Evolutionary conservation across 305 asterid genomes (phyloP), one percentile per base, ranked within the genome.

Genomic region (Coffea humblotiana): DNA sequence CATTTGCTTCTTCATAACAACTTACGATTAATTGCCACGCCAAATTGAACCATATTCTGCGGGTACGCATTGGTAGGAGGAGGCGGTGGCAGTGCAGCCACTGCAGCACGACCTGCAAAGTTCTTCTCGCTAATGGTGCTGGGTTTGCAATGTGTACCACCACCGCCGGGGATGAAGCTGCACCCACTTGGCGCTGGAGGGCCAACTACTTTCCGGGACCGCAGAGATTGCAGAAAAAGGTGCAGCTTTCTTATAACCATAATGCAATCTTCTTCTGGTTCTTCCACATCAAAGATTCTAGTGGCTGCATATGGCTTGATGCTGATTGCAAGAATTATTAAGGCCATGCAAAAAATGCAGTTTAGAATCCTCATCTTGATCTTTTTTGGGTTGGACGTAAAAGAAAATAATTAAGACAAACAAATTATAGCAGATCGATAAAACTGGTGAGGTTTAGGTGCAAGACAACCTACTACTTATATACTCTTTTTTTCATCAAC

Each of bases 211-310:
- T 25, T 72, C 8, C 80, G 25, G 61, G 79, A 10, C 32, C 69
- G 85, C 47, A 89, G 72, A 4, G 88, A 84, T 27, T 84, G 87
- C 21, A 85, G 78, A 11, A 88, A 37, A 13, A 84, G 86, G 12
- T 72, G 76, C 13, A 49, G 45, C 47, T 29, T 81, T 74, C 43
- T 76, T 64, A 76, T 40, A 40, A 40, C 4, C 4, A 40, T 40
- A 40, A 3, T 80, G 88, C 86, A 83, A 61, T 67, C 64, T 65
- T 77, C 2, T 68, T 77, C 60, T 40, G 76, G 54, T 35, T 84
- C 81, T 56, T 82, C 86, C 13, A 82, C 86, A 0, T 75, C 85
- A 6, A 82, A 84, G 71, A 86, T 76, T 76, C 91, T 82, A 25
- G 84, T 10, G 18, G 90, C 88, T 71, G 82, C 81, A 12, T 71